Conservation (phyloP, 768 basidiomycete genomes). For the Panellus pusillus region DNA sequence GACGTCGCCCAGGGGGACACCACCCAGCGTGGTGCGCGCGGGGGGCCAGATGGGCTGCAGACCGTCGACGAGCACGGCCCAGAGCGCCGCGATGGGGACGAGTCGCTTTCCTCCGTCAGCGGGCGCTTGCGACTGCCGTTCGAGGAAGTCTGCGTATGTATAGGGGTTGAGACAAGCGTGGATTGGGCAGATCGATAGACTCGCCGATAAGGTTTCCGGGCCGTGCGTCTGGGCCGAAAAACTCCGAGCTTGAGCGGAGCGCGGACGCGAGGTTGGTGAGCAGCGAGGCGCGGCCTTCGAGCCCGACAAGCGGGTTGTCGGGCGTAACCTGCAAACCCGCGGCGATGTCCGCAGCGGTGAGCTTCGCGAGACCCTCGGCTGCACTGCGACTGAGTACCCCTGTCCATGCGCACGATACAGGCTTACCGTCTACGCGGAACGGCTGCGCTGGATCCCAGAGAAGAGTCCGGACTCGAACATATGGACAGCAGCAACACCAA, state of each 20-base stretch:
- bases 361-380: slow-evolving; percentile 70
- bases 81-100: slow-evolving; percentile 75
- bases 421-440: slow-evolving; percentile 77
- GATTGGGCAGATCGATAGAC: slow-evolving; percentile 15
- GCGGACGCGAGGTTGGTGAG: slow-evolving; percentile 22
- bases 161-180: neutral
- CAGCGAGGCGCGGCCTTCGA: slow-evolving; percentile 66
- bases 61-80: slow-evolving; percentile 80
- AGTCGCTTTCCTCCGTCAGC: slow-evolving; percentile 32
- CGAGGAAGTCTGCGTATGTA: slow-evolving; percentile 60
- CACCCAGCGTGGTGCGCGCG: slow-evolving; percentile 64
- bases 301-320: slow-evolving; percentile 84
- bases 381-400: neutral
- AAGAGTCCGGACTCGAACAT: slow-evolving; percentile 90
- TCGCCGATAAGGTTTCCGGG: slow-evolving; percentile 83
- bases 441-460: slow-evolving; percentile 64
- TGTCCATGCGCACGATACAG: slow-evolving; percentile 8
- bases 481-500: slow-evolving; percentile 86
- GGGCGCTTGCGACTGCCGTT: slow-evolving; percentile 48
- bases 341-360: slow-evolving; percentile 62
- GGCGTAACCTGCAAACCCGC: slow-evolving; percentile 77
- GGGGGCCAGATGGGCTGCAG: slow-evolving; percentile 89
- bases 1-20: slow-evolving; percentile 83
- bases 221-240: slow-evolving; percentile 57
- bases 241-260: neutral